These are phyloP conservation scores for Thelonectria discophora DNA, from an alignment of 2,329 filamentous ascomycete species.

Conservation along the genomic window DNA sequence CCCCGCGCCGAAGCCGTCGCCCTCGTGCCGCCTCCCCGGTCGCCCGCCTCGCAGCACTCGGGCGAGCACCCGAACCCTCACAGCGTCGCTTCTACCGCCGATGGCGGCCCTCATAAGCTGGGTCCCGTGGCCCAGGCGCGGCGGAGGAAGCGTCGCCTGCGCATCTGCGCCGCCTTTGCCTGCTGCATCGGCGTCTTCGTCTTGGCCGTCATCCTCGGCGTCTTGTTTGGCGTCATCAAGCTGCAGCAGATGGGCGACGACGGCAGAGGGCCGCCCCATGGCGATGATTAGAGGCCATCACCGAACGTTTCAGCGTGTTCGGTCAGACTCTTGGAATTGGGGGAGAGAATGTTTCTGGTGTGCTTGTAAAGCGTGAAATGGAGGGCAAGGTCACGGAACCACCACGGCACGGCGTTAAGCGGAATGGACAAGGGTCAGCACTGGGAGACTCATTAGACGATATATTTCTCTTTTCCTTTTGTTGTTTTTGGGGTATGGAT, in stretches of 20 bases:
- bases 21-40: slow-evolving; percentile 27
- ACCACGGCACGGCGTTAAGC: background rate
- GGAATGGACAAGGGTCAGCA: background rate
- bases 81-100: slow-evolving; percentile 28
- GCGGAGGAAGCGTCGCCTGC: slow-evolving; percentile 30
- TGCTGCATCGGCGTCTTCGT: slow-evolving; percentile 37
- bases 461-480: background rate
- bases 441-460: background rate
- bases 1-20: slow-evolving; percentile 4
- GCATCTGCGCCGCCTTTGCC: slow-evolving; percentile 36
- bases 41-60: slow-evolving; percentile 22
- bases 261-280: background rate
- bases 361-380: background rate
- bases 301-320: too few species aligned
- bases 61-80: slow-evolving; percentile 22
- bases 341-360: too few species aligned
- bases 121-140: slow-evolving; percentile 38
- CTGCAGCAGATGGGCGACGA: slow-evolving; percentile 15
- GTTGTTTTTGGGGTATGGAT: background rate
- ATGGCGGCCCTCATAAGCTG: slow-evolving; percentile 32
- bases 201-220: slow-evolving; percentile 39
- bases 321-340: too few species aligned
- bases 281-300: too few species aligned
- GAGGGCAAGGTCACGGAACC: background rate
- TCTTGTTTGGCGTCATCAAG: slow-evolving; percentile 41